These are phyloP conservation scores for Boletus reticulatus DNA, from an alignment of 768 basidiomycete species.

Conservation along the genomic window DNA sequence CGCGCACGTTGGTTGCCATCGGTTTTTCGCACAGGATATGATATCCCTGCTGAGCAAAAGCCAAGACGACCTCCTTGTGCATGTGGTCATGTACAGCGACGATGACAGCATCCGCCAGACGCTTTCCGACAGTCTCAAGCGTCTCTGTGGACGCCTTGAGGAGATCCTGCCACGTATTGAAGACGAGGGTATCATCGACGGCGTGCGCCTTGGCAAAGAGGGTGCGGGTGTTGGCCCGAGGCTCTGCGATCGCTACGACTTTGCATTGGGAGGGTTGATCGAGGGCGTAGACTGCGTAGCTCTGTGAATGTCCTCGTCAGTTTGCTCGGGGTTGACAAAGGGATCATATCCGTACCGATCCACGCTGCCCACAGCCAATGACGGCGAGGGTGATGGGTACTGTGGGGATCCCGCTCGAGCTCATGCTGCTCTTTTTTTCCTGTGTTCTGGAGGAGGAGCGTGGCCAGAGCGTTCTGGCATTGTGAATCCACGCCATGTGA, in stretches of 20 bases:
- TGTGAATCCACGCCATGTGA: slow-evolving; percentile 27
- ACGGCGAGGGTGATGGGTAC: slow-evolving; percentile 68
- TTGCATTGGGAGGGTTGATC: slow-evolving; percentile 61
- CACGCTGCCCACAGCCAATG: slow-evolving; percentile 83
- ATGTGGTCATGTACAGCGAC: slow-evolving; percentile 79
- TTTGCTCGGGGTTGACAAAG: background rate
- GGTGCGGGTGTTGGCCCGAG: slow-evolving; percentile 61
- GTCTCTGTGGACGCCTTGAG: slow-evolving; percentile 64
- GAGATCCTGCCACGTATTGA: slow-evolving; percentile 70
- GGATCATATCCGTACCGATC: slow-evolving; percentile 47
- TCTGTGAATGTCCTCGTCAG: slow-evolving; percentile 34
- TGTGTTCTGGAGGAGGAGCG: slow-evolving; percentile 28
- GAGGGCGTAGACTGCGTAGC: slow-evolving; percentile 64
- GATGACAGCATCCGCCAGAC: slow-evolving; percentile 79
- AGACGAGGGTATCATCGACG: slow-evolving; percentile 68
- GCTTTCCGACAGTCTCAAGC: slow-evolving; percentile 59
- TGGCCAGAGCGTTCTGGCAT: slow-evolving; percentile 35
- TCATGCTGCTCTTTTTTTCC: slow-evolving; percentile 16
- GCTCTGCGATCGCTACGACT: slow-evolving; percentile 85
- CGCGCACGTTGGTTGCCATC: slow-evolving; percentile 74
- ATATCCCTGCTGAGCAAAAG: slow-evolving; percentile 80
- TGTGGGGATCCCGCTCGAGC: background rate
- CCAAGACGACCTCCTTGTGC: slow-evolving; percentile 71
- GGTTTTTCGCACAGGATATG: slow-evolving; percentile 93
- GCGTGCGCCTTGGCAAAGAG: slow-evolving; percentile 55